Percentiles rank a stretch among this genome's conserved stretches.
Conservation (phyloP, 805 yeast genomes). For the Suhomyces sp. region DNA sequence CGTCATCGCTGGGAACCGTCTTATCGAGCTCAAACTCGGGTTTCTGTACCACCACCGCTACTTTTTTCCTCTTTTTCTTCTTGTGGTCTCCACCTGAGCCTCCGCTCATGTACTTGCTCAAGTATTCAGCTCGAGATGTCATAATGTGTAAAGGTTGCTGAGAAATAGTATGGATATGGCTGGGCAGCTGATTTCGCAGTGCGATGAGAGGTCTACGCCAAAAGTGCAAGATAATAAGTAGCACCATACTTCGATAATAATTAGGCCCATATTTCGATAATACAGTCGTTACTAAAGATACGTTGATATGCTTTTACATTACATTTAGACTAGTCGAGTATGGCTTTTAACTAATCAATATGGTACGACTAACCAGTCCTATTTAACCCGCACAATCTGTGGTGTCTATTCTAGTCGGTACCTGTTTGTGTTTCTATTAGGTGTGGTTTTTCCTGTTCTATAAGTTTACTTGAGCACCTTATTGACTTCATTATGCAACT, state of each 20-base stretch:
- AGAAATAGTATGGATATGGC: not conserved
- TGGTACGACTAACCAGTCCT: too few species aligned
- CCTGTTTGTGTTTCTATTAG: not conserved
- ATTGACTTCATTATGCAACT: constrained; percentile 48
- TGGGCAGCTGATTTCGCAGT: not conserved
- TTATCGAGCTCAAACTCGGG: not conserved
- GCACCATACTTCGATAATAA: too few species aligned
- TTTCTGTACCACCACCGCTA: constrained; percentile 11
- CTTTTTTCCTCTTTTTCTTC: constrained; percentile 15
- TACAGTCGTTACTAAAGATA: too few species aligned
- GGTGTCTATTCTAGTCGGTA: too few species aligned
- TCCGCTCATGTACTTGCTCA: constrained; percentile 26
- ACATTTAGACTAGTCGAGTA: not conserved
- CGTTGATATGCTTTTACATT: not conserved
- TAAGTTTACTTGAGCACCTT: constrained; percentile 7
- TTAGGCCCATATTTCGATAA: too few species aligned
- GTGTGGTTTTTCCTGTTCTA: not conserved
- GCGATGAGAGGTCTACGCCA: not conserved
- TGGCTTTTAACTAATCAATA: too few species aligned
- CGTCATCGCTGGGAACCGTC: not conserved
- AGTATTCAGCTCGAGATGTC: constrained; percentile 29
- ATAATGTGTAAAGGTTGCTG: not conserved
- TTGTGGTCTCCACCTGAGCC: constrained; percentile 3
- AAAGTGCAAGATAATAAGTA: too few species aligned
- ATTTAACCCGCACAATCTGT: too few species aligned